These are phyloP conservation scores for Cyberlindnera nakhonratchasimensis DNA, from an alignment of 805 yeast genomes.

Conservation along the genomic window DNA sequence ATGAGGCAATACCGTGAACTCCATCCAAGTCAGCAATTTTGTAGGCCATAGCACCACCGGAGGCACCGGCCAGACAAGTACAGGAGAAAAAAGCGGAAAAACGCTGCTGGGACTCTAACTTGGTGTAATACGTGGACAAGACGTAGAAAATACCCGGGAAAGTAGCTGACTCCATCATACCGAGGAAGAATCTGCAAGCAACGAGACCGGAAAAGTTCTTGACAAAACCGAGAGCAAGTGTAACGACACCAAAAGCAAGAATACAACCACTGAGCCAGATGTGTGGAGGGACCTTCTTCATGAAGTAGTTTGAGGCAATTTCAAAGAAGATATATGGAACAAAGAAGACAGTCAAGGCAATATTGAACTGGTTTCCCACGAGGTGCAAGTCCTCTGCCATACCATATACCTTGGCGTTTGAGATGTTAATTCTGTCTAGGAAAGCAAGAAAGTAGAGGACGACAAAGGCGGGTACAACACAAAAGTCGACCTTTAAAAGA, in stretches of 20 bases:
- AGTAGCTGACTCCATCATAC: slow-evolving; percentile 51
- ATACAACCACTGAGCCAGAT: slow-evolving; percentile 35
- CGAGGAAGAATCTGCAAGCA: slow-evolving; percentile 48
- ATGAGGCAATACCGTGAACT: slow-evolving; percentile 42
- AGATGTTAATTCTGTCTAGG: slow-evolving; percentile 76
- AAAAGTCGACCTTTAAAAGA: slow-evolving; percentile 54
- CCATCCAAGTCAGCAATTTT: slow-evolving; percentile 43
- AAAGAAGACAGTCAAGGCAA: slow-evolving; percentile 45
- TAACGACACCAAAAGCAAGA: slow-evolving; percentile 38
- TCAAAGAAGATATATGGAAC: slow-evolving; percentile 42
- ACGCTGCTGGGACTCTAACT: slow-evolving; percentile 46
- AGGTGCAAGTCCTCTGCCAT: slow-evolving; percentile 53
- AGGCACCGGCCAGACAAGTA: slow-evolving; percentile 52
- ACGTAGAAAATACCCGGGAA: slow-evolving; percentile 50
- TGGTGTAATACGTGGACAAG: slow-evolving; percentile 45
- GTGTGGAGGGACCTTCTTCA: slow-evolving; percentile 38
- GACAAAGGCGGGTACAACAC: slow-evolving; percentile 76
- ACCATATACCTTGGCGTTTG: slow-evolving; percentile 77
- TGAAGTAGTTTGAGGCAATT: slow-evolving; percentile 37
- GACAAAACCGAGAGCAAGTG: slow-evolving; percentile 43
- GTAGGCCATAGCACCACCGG: slow-evolving; percentile 51
- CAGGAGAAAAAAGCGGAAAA: slow-evolving; percentile 48
- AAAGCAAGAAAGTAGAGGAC: slow-evolving; percentile 72
- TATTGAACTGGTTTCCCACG: slow-evolving; percentile 39
- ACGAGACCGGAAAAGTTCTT: slow-evolving; percentile 43